Evolutionary conservation across 768 basidiomycete species (phyloP).

Genomic region (Lactifluus pinguis): DNA sequence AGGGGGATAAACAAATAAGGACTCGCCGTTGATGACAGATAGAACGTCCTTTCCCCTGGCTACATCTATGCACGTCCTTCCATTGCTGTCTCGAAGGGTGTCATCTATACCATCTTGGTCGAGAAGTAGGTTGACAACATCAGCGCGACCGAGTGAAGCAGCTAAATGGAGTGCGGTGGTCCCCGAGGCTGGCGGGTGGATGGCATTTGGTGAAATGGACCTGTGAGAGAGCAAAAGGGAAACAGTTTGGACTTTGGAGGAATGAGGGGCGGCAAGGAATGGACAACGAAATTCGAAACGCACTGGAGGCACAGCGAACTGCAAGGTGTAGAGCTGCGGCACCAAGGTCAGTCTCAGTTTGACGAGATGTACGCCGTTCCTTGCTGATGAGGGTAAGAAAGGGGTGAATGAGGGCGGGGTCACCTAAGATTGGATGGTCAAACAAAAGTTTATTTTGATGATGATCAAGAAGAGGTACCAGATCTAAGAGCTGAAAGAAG

Average conservation of each 20-base stretch:
- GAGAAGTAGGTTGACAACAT: conserved; percentile 66
- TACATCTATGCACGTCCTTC: conserved; percentile 61
- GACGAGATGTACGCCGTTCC: conserved; percentile 44
- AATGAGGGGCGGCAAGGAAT: neutral
- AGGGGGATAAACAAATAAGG: neutral
- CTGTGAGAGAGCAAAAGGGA: conserved; percentile 59
- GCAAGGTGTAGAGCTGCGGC: conserved; percentile 75
- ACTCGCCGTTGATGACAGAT: conserved; percentile 59
- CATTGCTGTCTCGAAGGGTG: conserved; percentile 54
- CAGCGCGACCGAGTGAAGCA: conserved; percentile 61
- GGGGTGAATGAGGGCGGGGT: conserved; percentile 71
- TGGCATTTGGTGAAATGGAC: conserved; percentile 69
- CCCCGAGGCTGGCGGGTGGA: conserved; percentile 64
- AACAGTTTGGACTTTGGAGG: conserved; percentile 51
- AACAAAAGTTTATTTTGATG: neutral
- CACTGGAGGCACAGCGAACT: conserved; percentile 71
- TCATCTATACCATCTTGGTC: conserved; percentile 79
- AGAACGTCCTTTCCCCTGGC: conserved; percentile 60
- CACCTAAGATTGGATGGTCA: conserved; percentile 38
- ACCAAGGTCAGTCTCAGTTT: conserved; percentile 49
- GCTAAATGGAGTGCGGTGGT: conserved; percentile 67
- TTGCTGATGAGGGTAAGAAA: conserved; percentile 70
- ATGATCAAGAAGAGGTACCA: conserved; percentile 20
- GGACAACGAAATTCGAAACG: conserved; percentile 21
- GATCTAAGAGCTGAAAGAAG: conserved; percentile 35